Base-by-base conservation (phyloP, 768 basidiomycete genomes). In the Hygrophoropsis aurantiaca region DNA sequence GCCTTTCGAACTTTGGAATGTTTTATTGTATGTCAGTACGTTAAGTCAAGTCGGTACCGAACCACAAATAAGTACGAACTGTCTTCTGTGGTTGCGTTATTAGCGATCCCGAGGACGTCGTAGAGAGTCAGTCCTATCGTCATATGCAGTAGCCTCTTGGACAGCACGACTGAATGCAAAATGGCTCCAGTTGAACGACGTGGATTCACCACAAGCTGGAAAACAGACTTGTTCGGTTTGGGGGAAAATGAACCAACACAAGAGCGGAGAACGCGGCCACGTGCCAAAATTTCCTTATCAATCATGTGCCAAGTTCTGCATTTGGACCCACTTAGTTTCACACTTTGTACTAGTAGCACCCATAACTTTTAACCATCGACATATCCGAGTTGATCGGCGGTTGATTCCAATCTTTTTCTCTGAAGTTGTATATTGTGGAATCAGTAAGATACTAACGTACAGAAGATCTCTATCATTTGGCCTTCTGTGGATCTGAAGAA, bases 1-100 rank as follows among this genome's bases (percentile, higher is more conserved):
- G 83, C 84, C 55, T 73, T 81, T 42, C 82, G 79, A 47, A 87
- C 85, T 85, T n/a, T n/a, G n/a, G 51, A 7, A 51, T n/a, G 32
- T 19, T 27, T 13, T 13, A 11, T 32, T 32, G 11, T 38, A 32
- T 15, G 18, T 25, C 13, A 30, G 27, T 30, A 30, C 27, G 27
- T 30, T 24, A 51, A 36, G 43, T 38, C 30, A 51, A 36, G 43
- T 38, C 7, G 36, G 21, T 21, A 13, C 15, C 18, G 49, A 37
- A 9, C 15, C 6, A 21, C 27, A 11, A 40, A 42, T 33, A 36
- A 25, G 15, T 40, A 62, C 75, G 49, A 45, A 78, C 80, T 68
- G 48, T 82, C 79, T n/a, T 81, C 79, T 21, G 69, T 66, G 42
- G 74, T 68, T 46, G 78, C 79, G 40, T 67, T 64, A 20, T 55